Evolutionary conservation across 2,329 filamentous ascomycete species (phyloP), one percentile per base, ranked within the genome.

Genomic region (Fusarium drepaniforme): DNA sequence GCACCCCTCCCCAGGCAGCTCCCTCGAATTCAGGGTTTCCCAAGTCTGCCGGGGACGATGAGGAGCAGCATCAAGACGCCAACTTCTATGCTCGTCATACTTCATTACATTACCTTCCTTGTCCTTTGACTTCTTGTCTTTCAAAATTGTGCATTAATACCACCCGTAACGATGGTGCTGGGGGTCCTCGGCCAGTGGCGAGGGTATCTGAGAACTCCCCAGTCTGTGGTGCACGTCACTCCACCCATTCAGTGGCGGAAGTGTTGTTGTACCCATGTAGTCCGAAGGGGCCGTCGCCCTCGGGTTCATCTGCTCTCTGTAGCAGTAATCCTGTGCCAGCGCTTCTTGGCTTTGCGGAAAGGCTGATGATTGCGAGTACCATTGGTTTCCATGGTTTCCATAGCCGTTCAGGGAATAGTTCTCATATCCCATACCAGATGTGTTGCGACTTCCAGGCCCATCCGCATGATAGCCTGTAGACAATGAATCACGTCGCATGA

Each of bases 321-420:
- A 58, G 13, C 15, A 66, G 8, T 53, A 51, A 8, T 75, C 68
- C 8, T 76, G 62, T 9, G 70, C 53, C 42, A 72, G 68, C n/a
- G 67, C 63, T 28, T 71, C 61, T 7, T 74, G 73, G 44, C 74
- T 76, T 28, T 62, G 73, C 13, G 69, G 73, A 42, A 74, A 64
- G 30, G 53, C 59, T 25, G 62, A 59, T 40, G 64, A 56, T 38
- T 74, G 73, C 40, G 67, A 44, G 28, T 42, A 46, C 73, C 73
- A 69, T 23, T 57, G 46, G 37, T 70, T 66, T 23, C 49, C 62
- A 37, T 40, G 42, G 37, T 69, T 66, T n/a, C 49, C 62, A 42
- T 67, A 44, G 9, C 40, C 53, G 56, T 75, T 61, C 16, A 28
- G 30, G 60, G 44, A 30, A 18, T 68, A 56, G 33, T 44, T 65